Evolutionary conservation across 2,329 filamentous ascomycete genomes (phyloP), one percentile per base, ranked within the genome.

Genomic region (Fusarium poae): DNA sequence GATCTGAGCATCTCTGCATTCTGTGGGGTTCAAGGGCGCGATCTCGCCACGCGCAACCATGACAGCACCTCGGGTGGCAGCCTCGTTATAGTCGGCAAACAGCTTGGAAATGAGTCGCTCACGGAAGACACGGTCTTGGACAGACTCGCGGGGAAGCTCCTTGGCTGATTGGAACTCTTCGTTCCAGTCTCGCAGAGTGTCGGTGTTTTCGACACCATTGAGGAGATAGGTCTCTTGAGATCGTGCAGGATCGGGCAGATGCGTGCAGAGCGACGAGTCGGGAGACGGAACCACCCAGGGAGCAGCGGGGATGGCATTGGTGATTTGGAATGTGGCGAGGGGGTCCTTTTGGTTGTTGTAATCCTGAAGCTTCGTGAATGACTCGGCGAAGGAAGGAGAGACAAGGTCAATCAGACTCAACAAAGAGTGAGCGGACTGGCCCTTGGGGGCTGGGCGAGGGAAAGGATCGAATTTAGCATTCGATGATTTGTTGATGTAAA

Each of bases 151-250:
- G 34, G 95, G 94, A 68, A 99, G 86, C 79, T 99, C 96, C 74
- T 93, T 91, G 13, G 96, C 97, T 3, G 95, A 97, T 80, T 99
- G 96, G 77, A 99, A 97, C 77, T 99, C 96, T 79, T 99, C 96
- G 74, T 99, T 99, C 95, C 97, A 99, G 79, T 99, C 96, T 61
- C 96, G 89, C 67, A 99, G 84, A 6, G 94, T 97, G 77, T 99
- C 96, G 0, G 93, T 93, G 77, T 95, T 97, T 76, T 99, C 96
- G 27, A 94, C 90, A 30, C 97, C 97, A 21, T 92, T 88, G 63
- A 98, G 89, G 63, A 99, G 84, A 77, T 93, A 97, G 49, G 92
- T 92, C 83, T 99, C 96, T 81, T 99, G 96, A 23, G 94, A 92
- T 57, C 97, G 89, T 23, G 94, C 93, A 66, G 94, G 87, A 78